Conservation (phyloP, 2,329 filamentous ascomycete genomes). For the Rhytidhysteron rufulum region DNA sequence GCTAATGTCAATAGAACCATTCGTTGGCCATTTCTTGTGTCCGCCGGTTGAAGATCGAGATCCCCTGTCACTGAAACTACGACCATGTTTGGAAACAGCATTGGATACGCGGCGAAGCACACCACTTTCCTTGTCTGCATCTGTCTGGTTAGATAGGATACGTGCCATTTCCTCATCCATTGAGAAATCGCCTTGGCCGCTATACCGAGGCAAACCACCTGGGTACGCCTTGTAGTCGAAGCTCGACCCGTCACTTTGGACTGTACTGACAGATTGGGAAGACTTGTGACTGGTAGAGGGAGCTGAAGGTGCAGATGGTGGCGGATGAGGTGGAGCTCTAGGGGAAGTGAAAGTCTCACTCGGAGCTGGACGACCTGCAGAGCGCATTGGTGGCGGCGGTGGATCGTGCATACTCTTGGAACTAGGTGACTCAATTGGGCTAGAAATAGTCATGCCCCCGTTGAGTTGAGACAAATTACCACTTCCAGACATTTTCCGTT, state of each 20-base stretch:
- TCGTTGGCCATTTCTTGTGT: slow-evolving; percentile 39
- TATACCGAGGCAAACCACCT: slow-evolving; percentile 49
- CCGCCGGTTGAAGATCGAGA: slow-evolving; percentile 28
- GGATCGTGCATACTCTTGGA: slow-evolving; percentile 40
- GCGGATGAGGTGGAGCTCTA: slow-evolving; percentile 41
- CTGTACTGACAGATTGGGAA: slow-evolving; percentile 43
- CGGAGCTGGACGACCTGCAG: slow-evolving; percentile 41
- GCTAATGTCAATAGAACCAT: slow-evolving; percentile 54
- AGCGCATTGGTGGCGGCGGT: slow-evolving; percentile 43
- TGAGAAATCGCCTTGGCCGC: slow-evolving; percentile 79
- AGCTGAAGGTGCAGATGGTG: slow-evolving; percentile 31
- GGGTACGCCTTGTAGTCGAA: slow-evolving; percentile 19
- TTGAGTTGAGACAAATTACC: slow-evolving; percentile 30
- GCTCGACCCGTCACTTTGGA: slow-evolving; percentile 38
- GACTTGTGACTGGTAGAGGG: slow-evolving; percentile 31
- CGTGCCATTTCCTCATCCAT: slow-evolving; percentile 95
- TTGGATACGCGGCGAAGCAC: slow-evolving; percentile 88
- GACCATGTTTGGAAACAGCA: slow-evolving; percentile 78
- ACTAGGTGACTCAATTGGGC: slow-evolving; percentile 40
- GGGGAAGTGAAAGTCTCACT: slow-evolving; percentile 43
- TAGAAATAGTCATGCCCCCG: slow-evolving; percentile 40
- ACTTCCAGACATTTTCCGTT: slow-evolving; percentile 37
- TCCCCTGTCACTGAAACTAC: slow-evolving; percentile 70
- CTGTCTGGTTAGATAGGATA: slow-evolving; percentile 74
- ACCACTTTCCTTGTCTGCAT: slow-evolving; percentile 38